Percentiles rank a stretch among this genome's conserved stretches.
Evolutionary conservation across 228 moss, liverwort and hornwort species (phyloP).

Genomic region (Sphagnum magellanicum): DNA sequence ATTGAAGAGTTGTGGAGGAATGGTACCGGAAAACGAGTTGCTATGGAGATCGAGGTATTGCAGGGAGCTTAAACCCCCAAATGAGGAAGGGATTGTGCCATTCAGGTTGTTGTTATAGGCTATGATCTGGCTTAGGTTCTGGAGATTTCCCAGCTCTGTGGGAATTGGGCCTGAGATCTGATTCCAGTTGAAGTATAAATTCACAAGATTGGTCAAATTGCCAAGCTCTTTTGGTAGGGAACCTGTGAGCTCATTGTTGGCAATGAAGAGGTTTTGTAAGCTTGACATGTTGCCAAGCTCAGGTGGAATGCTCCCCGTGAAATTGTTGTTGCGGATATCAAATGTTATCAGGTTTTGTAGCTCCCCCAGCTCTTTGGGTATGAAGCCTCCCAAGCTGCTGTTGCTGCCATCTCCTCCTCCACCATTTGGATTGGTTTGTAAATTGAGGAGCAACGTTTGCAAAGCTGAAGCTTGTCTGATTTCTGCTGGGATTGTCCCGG

Average conservation of each 20-base stretch:
- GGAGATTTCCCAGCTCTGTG: constrained; percentile 6
- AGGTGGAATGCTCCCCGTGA: constrained; percentile 41
- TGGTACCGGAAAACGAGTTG: background rate
- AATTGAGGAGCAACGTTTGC: constrained; percentile 3
- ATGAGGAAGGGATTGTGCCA: constrained; percentile 10
- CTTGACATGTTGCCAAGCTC: constrained; percentile 28
- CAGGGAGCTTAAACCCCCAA: background rate
- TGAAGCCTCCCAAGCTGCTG: constrained; percentile 25
- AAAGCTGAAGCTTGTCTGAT: constrained; percentile 4
- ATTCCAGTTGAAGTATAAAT: constrained; percentile 27
- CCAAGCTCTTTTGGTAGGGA: constrained; percentile 26
- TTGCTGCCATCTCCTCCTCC: constrained; percentile 4
- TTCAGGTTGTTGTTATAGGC: constrained; percentile 25
- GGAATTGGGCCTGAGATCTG: constrained; percentile 23
- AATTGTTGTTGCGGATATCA: constrained; percentile 33
- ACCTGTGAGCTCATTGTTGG: constrained; percentile 32
- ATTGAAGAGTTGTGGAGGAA: background rate
- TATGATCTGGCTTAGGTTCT: constrained; percentile 1
- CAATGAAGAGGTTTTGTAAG: constrained; percentile 24
- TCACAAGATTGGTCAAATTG: constrained; percentile 16
- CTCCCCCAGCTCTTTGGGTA: constrained; percentile 48
- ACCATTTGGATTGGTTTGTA: background rate
- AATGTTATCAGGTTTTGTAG: constrained; percentile 28
- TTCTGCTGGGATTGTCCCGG: constrained; percentile 12
- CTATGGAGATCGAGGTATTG: background rate